phyloP scores from a whole-genome alignment of 2,329 filamentous ascomycete genomes.

The Talaromyces sp. region DNA sequence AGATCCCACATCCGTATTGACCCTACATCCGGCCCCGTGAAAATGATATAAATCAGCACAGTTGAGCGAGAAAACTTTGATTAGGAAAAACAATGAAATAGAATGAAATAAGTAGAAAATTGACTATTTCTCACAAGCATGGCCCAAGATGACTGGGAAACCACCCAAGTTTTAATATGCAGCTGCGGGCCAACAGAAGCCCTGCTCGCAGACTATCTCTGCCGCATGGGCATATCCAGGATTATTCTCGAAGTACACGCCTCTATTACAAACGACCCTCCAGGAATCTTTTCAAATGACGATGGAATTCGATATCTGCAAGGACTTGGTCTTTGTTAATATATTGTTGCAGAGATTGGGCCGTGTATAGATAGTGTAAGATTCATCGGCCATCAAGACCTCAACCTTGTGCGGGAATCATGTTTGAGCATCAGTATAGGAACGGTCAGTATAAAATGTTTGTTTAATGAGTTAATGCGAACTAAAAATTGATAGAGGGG shows the following conservation, averaged over 20 bases:
- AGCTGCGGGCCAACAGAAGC: conserved; percentile 30
- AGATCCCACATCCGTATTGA: not conserved
- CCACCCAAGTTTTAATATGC: conserved; percentile 16
- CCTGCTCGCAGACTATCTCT: conserved; percentile 17
- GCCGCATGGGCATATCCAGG: conserved; percentile 20
- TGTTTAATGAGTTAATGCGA: not conserved
- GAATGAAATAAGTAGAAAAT: too few relatives aligned
- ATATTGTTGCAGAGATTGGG: conserved; percentile 23
- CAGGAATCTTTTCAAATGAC: conserved; percentile 28
- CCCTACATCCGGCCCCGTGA: not conserved
- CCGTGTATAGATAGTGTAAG: conserved; percentile 13
- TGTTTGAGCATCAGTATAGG: not conserved
- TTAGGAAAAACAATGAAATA: not conserved
- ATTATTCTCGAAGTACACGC: conserved; percentile 24
- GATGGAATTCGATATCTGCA: conserved; percentile 27
- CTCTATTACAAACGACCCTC: conserved; percentile 26
- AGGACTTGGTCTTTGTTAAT: conserved; percentile 22
- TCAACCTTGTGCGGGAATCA: not conserved
- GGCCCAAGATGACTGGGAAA: not conserved
- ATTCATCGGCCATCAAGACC: not conserved
- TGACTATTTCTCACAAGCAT: not conserved
- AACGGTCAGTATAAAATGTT: not conserved
- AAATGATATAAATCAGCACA: not conserved
- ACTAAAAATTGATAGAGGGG: not conserved
- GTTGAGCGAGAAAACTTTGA: not conserved